Evolutionary conservation across 768 basidiomycete genomes (phyloP), one percentile per base, ranked within the genome.

Genomic region (Lentinula sp.): DNA sequence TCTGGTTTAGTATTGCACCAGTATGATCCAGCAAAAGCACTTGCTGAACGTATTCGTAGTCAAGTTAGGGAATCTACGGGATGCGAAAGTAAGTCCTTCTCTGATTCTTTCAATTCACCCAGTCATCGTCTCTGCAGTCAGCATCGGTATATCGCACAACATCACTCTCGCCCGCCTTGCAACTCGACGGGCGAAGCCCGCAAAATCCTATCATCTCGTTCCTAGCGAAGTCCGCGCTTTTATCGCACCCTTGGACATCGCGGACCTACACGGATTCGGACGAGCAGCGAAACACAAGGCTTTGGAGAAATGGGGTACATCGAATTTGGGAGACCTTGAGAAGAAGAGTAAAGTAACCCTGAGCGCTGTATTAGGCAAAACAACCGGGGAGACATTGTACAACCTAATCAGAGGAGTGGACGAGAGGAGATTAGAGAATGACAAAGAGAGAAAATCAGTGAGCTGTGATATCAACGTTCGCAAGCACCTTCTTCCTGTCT

Each of bases 381-480:
- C 82, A 28, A 91, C 84, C 0, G 96, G 95, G 1, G 90, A 93
- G 71, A 95, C 83, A 43, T 73, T 98, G 28, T 95, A 85, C 67
- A 92, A 93, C 18, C 92, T 86, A 0, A 71, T 95, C 15, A 80
- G 92, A 16, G 97, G 97, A 0, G 77, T 94, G 32, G 97, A 98
- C 66, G 82, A 90, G 37, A 82, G 85, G 58, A 82, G 82, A 61
- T 74, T 98, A 48, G 90, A 93, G 70, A 87, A 85, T 37, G 89
- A 93, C 69, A 93, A 93, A 68, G 84, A 87, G 54, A 79, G 96
- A 66, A 95, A 94, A 72, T 92, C 89, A 6, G 93, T 99, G 18
- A 93, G 91, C 10, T 95, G 92, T 61, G 96, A 98, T 70, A 91
- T 98, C 67, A 99, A 94, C 67, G 95, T 95, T 66, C 69, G 93